Evolutionary conservation across 2,329 filamentous ascomycete species (phyloP).

Genomic region (Gnomoniopsis smithogilvyi): DNA sequence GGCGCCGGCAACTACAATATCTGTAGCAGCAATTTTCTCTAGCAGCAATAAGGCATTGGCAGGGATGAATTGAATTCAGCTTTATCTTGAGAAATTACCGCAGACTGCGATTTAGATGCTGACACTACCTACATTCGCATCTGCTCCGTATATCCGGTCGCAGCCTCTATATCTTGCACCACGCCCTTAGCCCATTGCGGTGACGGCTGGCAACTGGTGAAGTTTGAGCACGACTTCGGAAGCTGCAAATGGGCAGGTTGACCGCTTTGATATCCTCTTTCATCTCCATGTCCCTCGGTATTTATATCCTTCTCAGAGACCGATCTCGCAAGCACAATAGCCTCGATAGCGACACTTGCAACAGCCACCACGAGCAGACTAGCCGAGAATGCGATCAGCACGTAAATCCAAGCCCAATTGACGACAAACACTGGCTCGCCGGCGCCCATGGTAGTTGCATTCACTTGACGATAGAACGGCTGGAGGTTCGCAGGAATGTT

Average conservation of each 20-base stretch:
- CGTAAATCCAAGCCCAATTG: slow-evolving; percentile 8
- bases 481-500: slow-evolving; percentile 2
- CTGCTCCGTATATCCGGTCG: background rate
- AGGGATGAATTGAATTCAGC: too few relatives aligned
- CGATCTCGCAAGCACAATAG: slow-evolving; percentile 16
- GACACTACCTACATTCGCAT: background rate
- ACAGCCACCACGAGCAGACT: slow-evolving; percentile 8
- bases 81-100: too few relatives aligned
- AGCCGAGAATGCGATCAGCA: slow-evolving; percentile 9
- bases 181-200: slow-evolving; percentile 17
- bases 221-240: slow-evolving; percentile 14
- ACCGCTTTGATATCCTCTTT: background rate
- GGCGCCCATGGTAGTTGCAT: background rate
- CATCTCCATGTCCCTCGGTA: background rate
- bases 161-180: slow-evolving; percentile 20
- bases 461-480: background rate
- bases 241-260: slow-evolving; percentile 10
- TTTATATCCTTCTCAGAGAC: background rate
- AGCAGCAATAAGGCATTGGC: too few relatives aligned
- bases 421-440: slow-evolving; percentile 1
- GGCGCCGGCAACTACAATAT: too few relatives aligned
- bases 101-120: too few relatives aligned
- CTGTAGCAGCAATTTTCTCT: too few relatives aligned
- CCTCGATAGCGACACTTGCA: slow-evolving; percentile 11
- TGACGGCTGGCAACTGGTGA: slow-evolving; percentile 16